Percentiles rank a stretch among this genome's conserved stretches.
Evolutionary conservation across 1,139 yeast genomes (phyloP).

Genomic region (Yamadazyma epiphylla): DNA sequence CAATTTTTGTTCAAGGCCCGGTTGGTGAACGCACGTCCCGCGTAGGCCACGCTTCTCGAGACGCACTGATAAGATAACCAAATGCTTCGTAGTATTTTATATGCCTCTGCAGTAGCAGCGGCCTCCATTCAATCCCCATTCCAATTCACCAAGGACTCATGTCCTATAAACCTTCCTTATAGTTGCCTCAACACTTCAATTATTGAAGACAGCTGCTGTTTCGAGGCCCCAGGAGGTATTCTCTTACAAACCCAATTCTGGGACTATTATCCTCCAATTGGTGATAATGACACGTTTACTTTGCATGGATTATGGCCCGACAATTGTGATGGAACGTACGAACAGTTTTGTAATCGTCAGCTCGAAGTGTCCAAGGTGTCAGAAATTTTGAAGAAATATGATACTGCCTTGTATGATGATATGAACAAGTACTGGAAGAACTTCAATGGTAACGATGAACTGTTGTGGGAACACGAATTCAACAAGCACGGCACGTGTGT

Average conservation of each 20-base stretch:
- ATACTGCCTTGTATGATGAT: slow-evolving; percentile 48
- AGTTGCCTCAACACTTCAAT: slow-evolving; percentile 50
- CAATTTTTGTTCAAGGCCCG: neutral
- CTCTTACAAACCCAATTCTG: slow-evolving; percentile 88
- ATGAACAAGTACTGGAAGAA: slow-evolving; percentile 76
- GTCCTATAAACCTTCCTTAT: slow-evolving; percentile 66
- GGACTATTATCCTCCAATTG: slow-evolving; percentile 85
- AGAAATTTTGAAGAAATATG: slow-evolving; percentile 49
- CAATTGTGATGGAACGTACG: slow-evolving; percentile 41
- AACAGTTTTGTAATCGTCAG: slow-evolving; percentile 63
- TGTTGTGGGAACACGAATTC: slow-evolving; percentile 89
- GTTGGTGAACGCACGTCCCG: too few relatives aligned
- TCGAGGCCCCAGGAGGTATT: slow-evolving; percentile 77
- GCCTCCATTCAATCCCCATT: slow-evolving; percentile 1
- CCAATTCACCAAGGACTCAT: slow-evolving; percentile 16
- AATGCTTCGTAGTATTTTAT: too few relatives aligned
- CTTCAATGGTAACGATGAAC: slow-evolving; percentile 66
- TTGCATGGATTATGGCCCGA: slow-evolving; percentile 53
- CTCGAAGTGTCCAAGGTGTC: slow-evolving; percentile 54
- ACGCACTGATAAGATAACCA: neutral
- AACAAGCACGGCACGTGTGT: slow-evolving; percentile 96
- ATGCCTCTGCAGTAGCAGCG: too few relatives aligned
- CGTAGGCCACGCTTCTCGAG: too few relatives aligned
- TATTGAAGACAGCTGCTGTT: slow-evolving; percentile 65
- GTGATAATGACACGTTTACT: slow-evolving; percentile 79